Conservation (phyloP, 176 grass and related monocot genomes). For the Carex littledalei region DNA sequence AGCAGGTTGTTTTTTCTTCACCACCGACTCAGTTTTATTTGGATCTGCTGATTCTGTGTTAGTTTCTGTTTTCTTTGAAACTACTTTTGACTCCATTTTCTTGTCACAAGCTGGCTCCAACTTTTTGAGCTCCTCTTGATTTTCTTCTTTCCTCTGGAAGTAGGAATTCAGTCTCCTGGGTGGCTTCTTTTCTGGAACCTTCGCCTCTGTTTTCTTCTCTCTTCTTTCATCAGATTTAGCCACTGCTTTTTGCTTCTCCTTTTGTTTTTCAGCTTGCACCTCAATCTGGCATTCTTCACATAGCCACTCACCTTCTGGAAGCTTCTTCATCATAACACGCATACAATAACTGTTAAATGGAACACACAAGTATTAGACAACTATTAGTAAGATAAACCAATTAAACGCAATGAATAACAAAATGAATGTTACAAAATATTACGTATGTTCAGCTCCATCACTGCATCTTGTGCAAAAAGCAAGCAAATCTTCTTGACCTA, state of each 20-base stretch:
- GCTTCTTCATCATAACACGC: slow-evolving; percentile 56
- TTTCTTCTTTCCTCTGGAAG: slow-evolving; percentile 15
- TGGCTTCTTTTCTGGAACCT: slow-evolving; percentile 12
- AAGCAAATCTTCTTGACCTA: slow-evolving; percentile 77
- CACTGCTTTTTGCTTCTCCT: slow-evolving; percentile 36
- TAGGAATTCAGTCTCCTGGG: slow-evolving; percentile 14
- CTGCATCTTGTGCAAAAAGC: slow-evolving; percentile 83
- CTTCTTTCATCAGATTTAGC: background rate
- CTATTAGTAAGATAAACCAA: background rate
- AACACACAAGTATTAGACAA: slow-evolving; percentile 17
- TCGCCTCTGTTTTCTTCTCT: slow-evolving; percentile 5
- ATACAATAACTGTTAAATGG: slow-evolving; percentile 82
- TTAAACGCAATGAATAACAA: background rate
- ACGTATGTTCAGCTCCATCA: slow-evolving; percentile 96
- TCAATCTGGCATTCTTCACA: slow-evolving; percentile 90
- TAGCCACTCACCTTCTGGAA: slow-evolving; percentile 80
- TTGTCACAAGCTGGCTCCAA: background rate
- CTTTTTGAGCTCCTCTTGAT: slow-evolving; percentile 5
- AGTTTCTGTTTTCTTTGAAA: background rate
- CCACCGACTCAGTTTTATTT: slow-evolving; percentile 3
- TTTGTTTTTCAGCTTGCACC: slow-evolving; percentile 43
- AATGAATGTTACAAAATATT: slow-evolving; percentile 25
- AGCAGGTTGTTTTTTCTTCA: slow-evolving; percentile 8
- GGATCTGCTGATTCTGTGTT: background rate
- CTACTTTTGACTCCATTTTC: slow-evolving; percentile 8